phyloP scores from a whole-genome alignment of 1,139 yeast species.

The Kodamaea alishanica region DNA sequence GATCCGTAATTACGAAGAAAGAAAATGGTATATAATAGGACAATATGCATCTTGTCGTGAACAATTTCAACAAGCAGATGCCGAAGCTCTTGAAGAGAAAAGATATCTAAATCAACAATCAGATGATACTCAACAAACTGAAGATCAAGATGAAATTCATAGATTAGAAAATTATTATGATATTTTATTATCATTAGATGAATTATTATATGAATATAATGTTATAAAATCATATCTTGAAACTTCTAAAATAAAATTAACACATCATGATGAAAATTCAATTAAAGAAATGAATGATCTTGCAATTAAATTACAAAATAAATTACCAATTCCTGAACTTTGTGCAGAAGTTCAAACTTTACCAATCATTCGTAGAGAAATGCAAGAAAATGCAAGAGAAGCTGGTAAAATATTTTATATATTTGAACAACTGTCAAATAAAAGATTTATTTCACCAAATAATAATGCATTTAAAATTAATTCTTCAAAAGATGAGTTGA shows the following conservation, averaged over 20 bases:
- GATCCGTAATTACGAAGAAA: slow-evolving; percentile 19
- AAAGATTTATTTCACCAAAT: slow-evolving; percentile 1
- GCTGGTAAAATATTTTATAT: slow-evolving; percentile 23
- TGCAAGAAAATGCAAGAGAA: slow-evolving; percentile 30
- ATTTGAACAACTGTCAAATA: slow-evolving; percentile 5
- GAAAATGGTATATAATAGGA: slow-evolving; percentile 15
- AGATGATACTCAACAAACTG: background rate
- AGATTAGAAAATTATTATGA: slow-evolving; percentile 15
- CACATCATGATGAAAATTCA: slow-evolving; percentile 4
- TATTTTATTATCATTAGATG: slow-evolving; percentile 22
- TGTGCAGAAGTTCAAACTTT: slow-evolving; percentile 20
- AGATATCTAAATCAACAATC: background rate
- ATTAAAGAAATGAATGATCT: slow-evolving; percentile 10
- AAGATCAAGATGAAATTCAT: background rate
- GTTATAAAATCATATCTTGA: slow-evolving; percentile 14
- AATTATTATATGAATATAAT: slow-evolving; percentile 22
- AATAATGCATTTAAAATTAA: background rate
- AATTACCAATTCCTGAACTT: slow-evolving; percentile 23
- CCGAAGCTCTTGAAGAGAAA: slow-evolving; percentile 11
- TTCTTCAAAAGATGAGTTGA: no score
- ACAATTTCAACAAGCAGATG: slow-evolving; percentile 8
- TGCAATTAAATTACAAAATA: slow-evolving; percentile 18
- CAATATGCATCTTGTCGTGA: slow-evolving; percentile 17
- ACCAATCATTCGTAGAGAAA: slow-evolving; percentile 27
- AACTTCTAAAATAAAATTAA: slow-evolving; percentile 7